Base-by-base conservation (phyloP, 495 filamentous ascomycete species). In the Aspergillus saccharolyticus region DNA sequence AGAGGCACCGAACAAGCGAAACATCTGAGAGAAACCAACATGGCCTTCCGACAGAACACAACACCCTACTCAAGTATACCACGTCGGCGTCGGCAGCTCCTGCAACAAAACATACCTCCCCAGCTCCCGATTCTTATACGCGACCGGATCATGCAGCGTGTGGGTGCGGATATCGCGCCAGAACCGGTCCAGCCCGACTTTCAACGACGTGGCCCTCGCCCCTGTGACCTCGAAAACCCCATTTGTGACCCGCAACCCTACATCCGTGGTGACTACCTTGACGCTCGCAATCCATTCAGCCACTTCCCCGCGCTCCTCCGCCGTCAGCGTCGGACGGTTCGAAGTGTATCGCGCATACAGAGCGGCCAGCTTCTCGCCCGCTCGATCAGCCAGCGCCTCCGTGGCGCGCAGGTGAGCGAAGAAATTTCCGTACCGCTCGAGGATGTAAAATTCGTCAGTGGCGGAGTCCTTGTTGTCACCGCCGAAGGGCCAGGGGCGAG, bases 131-230 rank as follows among this genome's bases (percentile, higher is more conserved):
- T 81, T 78, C 76, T 85, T 84, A 59, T 85, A 84, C 43, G 80
- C 78, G 25, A 85, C 80, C 3, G 83, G 83, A 64, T 86, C 83
- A 70, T 86, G 83, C 61, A 85, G 63, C 0, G 74, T 80, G 65
- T 86, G 83, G 18, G 80, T 82, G n/a, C 83, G 64, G 15, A 84
- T 64, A 59, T 85, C 82, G 51, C 83, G 68, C 80, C 81, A 85
- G 65, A 81, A 85, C 30, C 83, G 67, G 68, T 84, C 83, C 52
- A 86, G 66, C 0, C 81, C 81, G 0, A 81, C 76, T 60, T 76
- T 83, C 28, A 64, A 64, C 1, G 74, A 69, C 14, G 82, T 85
- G 6, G 82, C 76, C 54, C 78, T 68, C 1, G 80, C 70, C 1
- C 82, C 83, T 0, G 80, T 82, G 19, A 82, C 77, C 64, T 86